These are phyloP conservation scores for Trichoderma lentiforme DNA, from an alignment of 2,329 filamentous ascomycete species.

Conservation along the genomic window DNA sequence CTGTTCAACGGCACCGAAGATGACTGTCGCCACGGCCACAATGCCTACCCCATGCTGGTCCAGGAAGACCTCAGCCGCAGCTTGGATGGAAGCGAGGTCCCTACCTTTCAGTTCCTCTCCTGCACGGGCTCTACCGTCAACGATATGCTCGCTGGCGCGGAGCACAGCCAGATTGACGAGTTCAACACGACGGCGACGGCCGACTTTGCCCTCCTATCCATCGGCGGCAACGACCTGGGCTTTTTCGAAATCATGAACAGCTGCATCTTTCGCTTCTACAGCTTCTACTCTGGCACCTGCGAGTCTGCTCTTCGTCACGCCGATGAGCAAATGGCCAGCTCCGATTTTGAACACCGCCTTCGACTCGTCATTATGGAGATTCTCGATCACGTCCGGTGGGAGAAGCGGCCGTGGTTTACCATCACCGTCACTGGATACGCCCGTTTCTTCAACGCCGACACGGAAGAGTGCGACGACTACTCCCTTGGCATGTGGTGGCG, in stretches of 20 bases:
- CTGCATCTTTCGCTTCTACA: slow-evolving; percentile 49
- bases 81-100: not conserved
- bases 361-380: slow-evolving; percentile 41
- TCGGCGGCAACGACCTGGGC: slow-evolving; percentile 48
- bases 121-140: slow-evolving; percentile 45
- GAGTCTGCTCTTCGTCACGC: slow-evolving; percentile 37
- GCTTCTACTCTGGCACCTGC: slow-evolving; percentile 46
- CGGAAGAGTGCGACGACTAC: slow-evolving; percentile 41
- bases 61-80: slow-evolving; percentile 33
- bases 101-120: slow-evolving; percentile 43
- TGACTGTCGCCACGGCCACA: slow-evolving; percentile 40
- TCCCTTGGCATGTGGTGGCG: slow-evolving; percentile 47
- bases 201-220: slow-evolving; percentile 45
- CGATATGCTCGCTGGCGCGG: slow-evolving; percentile 37
- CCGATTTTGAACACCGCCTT: slow-evolving; percentile 39
- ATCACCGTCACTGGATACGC: slow-evolving; percentile 48
- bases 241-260: slow-evolving; percentile 50
- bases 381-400: slow-evolving; percentile 43
- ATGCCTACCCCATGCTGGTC: slow-evolving; percentile 43
- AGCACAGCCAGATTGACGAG: slow-evolving; percentile 40
- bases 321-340: slow-evolving; percentile 32
- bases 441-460: slow-evolving; percentile 46
- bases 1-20: slow-evolving; percentile 37
- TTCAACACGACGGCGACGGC: slow-evolving; percentile 37
- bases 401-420: slow-evolving; percentile 41